A percentile compares a stretch with the other conserved stretches of the same genome.
Evolutionary conservation across 805 yeast genomes (phyloP).

Genomic region (Myxozyma monticola): DNA sequence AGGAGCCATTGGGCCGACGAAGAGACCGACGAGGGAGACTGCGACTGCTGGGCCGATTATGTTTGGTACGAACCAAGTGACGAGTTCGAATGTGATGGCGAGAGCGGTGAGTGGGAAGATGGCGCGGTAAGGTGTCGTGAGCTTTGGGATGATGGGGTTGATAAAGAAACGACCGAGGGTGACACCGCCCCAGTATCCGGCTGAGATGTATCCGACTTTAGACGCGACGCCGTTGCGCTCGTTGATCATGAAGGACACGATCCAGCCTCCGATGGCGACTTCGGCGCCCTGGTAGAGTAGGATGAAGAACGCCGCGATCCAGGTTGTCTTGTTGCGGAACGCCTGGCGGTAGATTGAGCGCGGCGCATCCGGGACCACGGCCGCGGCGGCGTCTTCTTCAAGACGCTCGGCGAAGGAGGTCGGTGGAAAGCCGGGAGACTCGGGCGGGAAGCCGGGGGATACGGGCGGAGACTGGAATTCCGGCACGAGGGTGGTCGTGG

Average conservation of each 20-base stretch:
- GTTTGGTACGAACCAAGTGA: constrained; percentile 53
- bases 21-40: constrained; percentile 53
- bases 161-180: constrained; percentile 62
- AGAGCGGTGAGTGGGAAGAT: constrained; percentile 39
- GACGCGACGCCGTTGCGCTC: constrained; percentile 51
- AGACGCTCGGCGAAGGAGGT: not conserved
- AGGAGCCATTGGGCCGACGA: constrained; percentile 71
- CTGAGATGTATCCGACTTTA: constrained; percentile 60
- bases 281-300: constrained; percentile 71
- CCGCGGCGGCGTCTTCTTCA: not conserved
- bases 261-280: constrained; percentile 71
- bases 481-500: not conserved
- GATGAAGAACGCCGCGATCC: constrained; percentile 55
- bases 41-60: constrained; percentile 49
- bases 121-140: constrained; percentile 36
- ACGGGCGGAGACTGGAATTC: not conserved
- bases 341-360: constrained; percentile 13
- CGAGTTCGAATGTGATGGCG: constrained; percentile 43
- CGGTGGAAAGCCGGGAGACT: not conserved
- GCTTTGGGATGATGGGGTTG: constrained; percentile 25
- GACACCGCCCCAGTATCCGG: constrained; percentile 73
- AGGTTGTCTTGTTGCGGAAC: constrained; percentile 18
- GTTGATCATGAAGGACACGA: constrained; percentile 59
- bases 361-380: not conserved
- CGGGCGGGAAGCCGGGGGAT: not conserved